Conservation (phyloP, 257 asterid genomes). For the Ajuga chamaepitys region DNA sequence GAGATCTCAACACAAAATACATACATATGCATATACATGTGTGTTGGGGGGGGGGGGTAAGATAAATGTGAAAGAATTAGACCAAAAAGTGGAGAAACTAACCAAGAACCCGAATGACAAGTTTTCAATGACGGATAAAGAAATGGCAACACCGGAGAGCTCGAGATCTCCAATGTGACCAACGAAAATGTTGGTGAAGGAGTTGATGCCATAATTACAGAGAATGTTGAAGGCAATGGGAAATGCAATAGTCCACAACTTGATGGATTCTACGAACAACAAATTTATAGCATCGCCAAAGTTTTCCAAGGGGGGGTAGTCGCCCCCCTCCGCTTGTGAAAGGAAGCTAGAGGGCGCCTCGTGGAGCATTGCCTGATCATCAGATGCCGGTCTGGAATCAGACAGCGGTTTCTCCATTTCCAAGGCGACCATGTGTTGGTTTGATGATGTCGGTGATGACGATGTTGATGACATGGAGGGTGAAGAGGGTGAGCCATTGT, state of each 20-base stretch:
- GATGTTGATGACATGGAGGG: slow-evolving; percentile 4
- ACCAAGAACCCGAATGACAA: slow-evolving; percentile 93
- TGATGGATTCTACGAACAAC: slow-evolving; percentile 45
- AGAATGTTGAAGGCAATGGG: slow-evolving; percentile 91
- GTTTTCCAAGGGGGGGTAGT: slow-evolving; percentile 42
- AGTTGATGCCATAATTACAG: slow-evolving; percentile 86
- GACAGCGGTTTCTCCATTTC: slow-evolving; percentile 40
- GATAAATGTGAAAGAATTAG: neutral
- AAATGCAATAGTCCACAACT: slow-evolving; percentile 77
- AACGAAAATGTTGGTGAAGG: slow-evolving; percentile 75
- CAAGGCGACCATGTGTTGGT: slow-evolving; percentile 24
- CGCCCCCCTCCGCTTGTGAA: slow-evolving; percentile 42
- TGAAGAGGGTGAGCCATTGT: slow-evolving; percentile 59
- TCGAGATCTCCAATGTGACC: slow-evolving; percentile 92
- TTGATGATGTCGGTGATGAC: neutral
- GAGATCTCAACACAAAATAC: too few species aligned
- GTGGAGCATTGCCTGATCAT: slow-evolving; percentile 37
- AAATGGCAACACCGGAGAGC: slow-evolving; percentile 86
- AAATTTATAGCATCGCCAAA: slow-evolving; percentile 37
- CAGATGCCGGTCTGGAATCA: neutral
- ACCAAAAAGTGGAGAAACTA: slow-evolving; percentile 16
- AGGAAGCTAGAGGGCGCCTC: slow-evolving; percentile 68
- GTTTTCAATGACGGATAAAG: slow-evolving; percentile 82
- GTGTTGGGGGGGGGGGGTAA: too few species aligned
- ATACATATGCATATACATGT: too few species aligned